Evolutionary conservation across 495 filamentous ascomycete genomes (phyloP), one percentile per base, ranked within the genome.

Genomic region (Daldinia caldariorum): DNA sequence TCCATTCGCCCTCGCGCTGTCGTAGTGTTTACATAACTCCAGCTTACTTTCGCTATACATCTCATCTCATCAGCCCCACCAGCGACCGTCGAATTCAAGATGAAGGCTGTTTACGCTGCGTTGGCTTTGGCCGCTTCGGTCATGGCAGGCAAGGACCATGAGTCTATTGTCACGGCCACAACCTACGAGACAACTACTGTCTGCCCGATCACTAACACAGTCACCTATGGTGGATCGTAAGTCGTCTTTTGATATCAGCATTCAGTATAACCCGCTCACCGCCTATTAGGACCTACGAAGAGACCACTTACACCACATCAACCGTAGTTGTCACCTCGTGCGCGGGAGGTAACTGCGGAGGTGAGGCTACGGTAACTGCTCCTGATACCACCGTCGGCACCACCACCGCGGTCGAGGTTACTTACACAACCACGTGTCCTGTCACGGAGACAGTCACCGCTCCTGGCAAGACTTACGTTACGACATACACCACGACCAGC

Each of bases 401-500:
- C 1, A 82, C 80, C 6, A 82, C 81, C 20, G 55, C 77, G 54
- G 77, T 83, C 34, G 61, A 76, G 56, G 72, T 79, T 14, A 83
- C 81, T 26, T 83, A 83, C 72, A 78, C 76, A 14, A 78, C 76
- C 12, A 68, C 74, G 9, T 83, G 82, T 75, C 79, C 81, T 18
- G 71, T 80, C 62, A 82, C 80, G 14, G 72, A 77, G 66, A 82
- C 80, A n/a, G 60, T 76, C 62, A 82, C 77, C 51, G 61, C 76
- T 66, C 65, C 72, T 53, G 76, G 78, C 54, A 69, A 74, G 38
- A 80, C 80, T 39, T 74, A 79, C 69, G 78, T 77, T 32, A 80
- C 77, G 26, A 83, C 83, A 43, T 84, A 83, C 74, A 82, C 83
- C 35, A 82, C 84, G 51, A 79, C 81, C 66, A 74, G 74, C 51